Base-by-base conservation (phyloP, 208 protist species). In the Novymonas esmeraldas region DNA sequence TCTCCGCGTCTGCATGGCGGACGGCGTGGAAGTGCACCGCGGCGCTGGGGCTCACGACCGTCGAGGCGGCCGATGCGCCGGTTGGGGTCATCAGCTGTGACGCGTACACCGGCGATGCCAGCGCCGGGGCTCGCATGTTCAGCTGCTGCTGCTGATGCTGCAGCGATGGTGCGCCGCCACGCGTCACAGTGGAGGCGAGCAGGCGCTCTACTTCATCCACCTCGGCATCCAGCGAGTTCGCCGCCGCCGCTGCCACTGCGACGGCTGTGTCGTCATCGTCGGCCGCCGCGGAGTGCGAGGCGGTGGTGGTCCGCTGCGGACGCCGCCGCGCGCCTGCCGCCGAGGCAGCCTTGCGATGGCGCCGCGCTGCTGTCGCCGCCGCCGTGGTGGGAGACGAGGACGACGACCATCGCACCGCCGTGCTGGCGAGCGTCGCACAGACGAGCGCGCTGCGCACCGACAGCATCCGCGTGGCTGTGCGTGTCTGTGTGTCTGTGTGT, bases 131-230 rank as follows among this genome's bases (percentile, higher is more conserved):
- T 16, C 29, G n/a, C 7, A 20, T 57, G n/a, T n/a, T n/a, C n/a
- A 11, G 36, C 7, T 41, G 36, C 7, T 11, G 36, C 7, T 41
- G 36, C 36, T 41, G 36, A 5, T 41, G 36, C 11, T 41, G 36
- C 36, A 11, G 36, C 3, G 13, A 28, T 5, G 20, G 22, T 38
- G 24, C 6, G 10, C 10, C 6, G 5, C 9, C n/a, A 24, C 45
- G 42, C 3, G 62, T 65, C 6, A 62, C 3, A 0, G 61, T 73
- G 24, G 41, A 22, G 4, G 55, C 62, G 20, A 76, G 44, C 7
- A 76, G 70, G 0, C 56, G 64, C 16, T 73, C 73, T 9, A 72
- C 67, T 22, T 78, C 67, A 45, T 78, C 73, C 38, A 68, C 46
- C 0, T 62, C 64, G 2, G 72, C 67, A 45, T 78, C 73, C 38